These are phyloP conservation scores for Chenopodium album DNA, from an alignment of 148 eudicot species.

Conservation along the genomic window DNA sequence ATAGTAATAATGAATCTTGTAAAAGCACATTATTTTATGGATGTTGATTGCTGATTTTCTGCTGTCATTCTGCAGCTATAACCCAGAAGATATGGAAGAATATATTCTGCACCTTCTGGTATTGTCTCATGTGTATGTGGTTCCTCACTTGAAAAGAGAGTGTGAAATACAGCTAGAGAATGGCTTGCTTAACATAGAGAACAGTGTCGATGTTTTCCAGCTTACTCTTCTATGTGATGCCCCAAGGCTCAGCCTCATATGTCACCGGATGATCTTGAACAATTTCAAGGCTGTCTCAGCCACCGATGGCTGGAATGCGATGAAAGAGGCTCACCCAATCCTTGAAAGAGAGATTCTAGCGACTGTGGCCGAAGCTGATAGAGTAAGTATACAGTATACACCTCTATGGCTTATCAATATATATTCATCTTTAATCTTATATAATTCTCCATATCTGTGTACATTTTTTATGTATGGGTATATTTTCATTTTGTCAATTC, in stretches of 20 bases:
- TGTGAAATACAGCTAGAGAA: slow-evolving; percentile 61
- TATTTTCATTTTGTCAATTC: not conserved
- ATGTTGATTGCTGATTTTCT: slow-evolving; percentile 28
- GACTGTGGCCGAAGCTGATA: slow-evolving; percentile 43
- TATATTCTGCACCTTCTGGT: slow-evolving; percentile 61
- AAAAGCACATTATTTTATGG: not conserved
- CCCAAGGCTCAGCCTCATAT: slow-evolving; percentile 71
- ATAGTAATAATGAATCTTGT: not conserved
- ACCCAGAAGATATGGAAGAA: slow-evolving; percentile 60
- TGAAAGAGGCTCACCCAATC: slow-evolving; percentile 73
- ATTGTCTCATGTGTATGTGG: slow-evolving; percentile 70
- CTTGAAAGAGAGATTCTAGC: slow-evolving; percentile 56
- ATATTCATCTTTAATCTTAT: not conserved
- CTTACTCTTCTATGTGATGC: slow-evolving; percentile 85
- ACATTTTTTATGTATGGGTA: not conserved
- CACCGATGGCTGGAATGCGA: slow-evolving; percentile 72
- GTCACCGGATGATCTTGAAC: slow-evolving; percentile 61
- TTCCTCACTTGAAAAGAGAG: slow-evolving; percentile 68
- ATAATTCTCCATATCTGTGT: not conserved
- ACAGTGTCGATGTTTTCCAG: slow-evolving; percentile 72
- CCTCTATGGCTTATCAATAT: not conserved
- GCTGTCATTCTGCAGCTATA: slow-evolving; percentile 45
- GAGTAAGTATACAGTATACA: slow-evolving; percentile 35
- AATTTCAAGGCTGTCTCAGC: slow-evolving; percentile 59
- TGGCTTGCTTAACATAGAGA: slow-evolving; percentile 54